A percentile compares a stretch with the other conserved stretches of the same genome.
These are phyloP conservation scores for Cavenderia fasciculata DNA, from an alignment of 78 protist species.

Conservation along the genomic window DNA sequence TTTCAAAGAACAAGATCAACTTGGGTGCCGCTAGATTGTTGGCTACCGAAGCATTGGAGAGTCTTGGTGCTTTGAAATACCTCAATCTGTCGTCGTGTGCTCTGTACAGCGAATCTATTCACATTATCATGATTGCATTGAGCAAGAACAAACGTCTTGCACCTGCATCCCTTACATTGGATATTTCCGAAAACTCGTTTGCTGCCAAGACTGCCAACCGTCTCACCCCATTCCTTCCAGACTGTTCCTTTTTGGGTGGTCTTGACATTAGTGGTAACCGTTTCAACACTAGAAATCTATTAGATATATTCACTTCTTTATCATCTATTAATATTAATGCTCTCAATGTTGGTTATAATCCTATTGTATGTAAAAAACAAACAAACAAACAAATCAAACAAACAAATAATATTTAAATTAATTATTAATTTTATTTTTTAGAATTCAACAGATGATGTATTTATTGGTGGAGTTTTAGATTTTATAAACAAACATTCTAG, in stretches of 20 bases:
- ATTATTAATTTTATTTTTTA: too few relatives aligned
- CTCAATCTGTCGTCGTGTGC: conserved; percentile 27
- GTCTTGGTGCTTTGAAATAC: background rate
- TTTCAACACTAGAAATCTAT: conserved; percentile 9
- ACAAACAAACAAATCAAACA: background rate
- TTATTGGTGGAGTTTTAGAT: background rate
- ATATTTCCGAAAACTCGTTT: conserved; percentile 22
- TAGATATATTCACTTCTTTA: conserved; percentile 8
- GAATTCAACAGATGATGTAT: background rate
- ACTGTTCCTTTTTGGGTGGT: background rate
- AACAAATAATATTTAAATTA: too few relatives aligned
- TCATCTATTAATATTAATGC: background rate
- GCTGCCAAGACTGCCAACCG: background rate
- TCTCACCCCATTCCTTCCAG: background rate
- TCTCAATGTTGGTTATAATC: conserved; percentile 46
- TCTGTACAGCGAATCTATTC: conserved; percentile 30
- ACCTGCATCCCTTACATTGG: background rate
- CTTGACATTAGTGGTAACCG: conserved; percentile 25
- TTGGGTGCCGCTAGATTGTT: background rate
- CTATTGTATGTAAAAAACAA: too few relatives aligned
- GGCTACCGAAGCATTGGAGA: conserved; percentile 18
- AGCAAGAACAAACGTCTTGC: background rate
- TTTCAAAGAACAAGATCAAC: conserved; percentile 42
- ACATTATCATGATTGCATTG: conserved; percentile 2
- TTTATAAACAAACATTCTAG: background rate